phyloP scores from a whole-genome alignment of 148 eudicot genomes.

The Persicaria maculosa region DNA sequence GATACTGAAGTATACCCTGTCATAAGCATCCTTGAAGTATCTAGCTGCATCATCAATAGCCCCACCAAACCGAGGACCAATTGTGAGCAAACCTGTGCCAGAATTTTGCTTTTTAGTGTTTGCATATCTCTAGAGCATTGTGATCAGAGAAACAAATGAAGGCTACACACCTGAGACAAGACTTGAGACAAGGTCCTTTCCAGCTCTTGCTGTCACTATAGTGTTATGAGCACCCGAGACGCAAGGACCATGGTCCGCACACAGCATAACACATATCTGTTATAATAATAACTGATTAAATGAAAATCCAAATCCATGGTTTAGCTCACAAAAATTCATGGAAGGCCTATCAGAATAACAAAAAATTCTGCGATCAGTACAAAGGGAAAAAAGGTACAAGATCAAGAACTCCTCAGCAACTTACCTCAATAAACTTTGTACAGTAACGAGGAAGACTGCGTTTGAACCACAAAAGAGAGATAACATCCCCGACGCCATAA shows the following conservation, averaged over 20 bases:
- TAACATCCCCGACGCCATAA: constrained; percentile 92
- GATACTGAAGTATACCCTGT: constrained; percentile 41
- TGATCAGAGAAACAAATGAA: not conserved
- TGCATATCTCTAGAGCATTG: not conserved
- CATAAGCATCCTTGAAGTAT: constrained; percentile 95
- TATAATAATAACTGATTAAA: not conserved
- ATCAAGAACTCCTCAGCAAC: constrained; percentile 7
- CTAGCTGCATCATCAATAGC: constrained; percentile 99
- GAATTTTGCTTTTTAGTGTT: not conserved
- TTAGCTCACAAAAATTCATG: not conserved
- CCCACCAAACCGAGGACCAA: constrained; percentile 98
- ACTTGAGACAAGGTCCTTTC: constrained; percentile 95
- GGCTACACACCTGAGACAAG: constrained; percentile 72
- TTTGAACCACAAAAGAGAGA: constrained; percentile 95
- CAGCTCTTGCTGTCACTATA: constrained; percentile 97
- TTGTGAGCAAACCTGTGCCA: constrained; percentile 76
- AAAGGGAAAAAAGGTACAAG: not conserved
- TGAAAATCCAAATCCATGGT: not conserved
- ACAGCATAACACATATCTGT: constrained; percentile 91
- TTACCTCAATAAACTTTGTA: constrained; percentile 89
- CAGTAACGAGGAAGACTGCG: constrained; percentile 98
- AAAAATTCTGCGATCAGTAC: not conserved
- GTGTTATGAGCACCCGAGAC: constrained; percentile 98
- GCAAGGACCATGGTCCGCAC: constrained; percentile 99
- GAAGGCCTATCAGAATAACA: not conserved